Evolutionary conservation across 208 protist species (phyloP).

Genomic region (Wallacemonas sp.): DNA sequence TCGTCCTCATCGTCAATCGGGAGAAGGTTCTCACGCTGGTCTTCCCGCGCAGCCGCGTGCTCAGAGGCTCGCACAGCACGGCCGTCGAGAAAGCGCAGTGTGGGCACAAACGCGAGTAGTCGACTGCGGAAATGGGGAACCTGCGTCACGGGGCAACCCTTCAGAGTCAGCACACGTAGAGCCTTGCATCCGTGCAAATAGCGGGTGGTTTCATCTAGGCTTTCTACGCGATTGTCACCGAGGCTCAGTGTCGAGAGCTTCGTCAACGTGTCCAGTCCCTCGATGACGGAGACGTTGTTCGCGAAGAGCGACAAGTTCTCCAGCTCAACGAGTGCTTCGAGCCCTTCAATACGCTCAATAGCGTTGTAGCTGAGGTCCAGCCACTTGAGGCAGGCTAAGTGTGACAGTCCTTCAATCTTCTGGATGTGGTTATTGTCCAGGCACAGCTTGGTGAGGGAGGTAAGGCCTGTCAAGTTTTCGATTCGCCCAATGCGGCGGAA

Average conservation of each 20-base stretch:
- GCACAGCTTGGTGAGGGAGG: conserved; percentile 88
- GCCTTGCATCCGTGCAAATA: conserved; percentile 74
- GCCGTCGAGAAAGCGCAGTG: conserved; percentile 71
- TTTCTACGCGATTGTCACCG: conserved; percentile 91
- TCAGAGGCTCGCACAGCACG: conserved; percentile 40
- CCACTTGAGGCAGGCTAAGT: conserved; percentile 78
- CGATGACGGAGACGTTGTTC: conserved; percentile 80
- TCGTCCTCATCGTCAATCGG: conserved; percentile 84
- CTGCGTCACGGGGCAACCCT: conserved; percentile 56
- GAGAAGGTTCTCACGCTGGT: conserved; percentile 80
- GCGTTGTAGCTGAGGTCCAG: conserved; percentile 95
- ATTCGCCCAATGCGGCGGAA: conserved; percentile 77
- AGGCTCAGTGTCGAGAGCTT: conserved; percentile 89
- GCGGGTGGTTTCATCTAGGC: conserved; percentile 78
- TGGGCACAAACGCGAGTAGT: conserved; percentile 72
- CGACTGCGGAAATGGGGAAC: conserved; percentile 61
- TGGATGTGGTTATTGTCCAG: conserved; percentile 96
- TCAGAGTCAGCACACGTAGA: conserved; percentile 87
- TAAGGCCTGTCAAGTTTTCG: conserved; percentile 87
- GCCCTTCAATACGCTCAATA: conserved; percentile 89
- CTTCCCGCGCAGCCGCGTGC: conserved; percentile 53
- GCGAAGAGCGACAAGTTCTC: conserved; percentile 88
- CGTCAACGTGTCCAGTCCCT: conserved; percentile 63
- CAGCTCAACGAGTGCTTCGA: conserved; percentile 81
- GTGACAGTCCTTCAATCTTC: conserved; percentile 88